Evolutionary conservation across 208 protist species (phyloP).

Genomic region (Leishmania aethiopica): DNA sequence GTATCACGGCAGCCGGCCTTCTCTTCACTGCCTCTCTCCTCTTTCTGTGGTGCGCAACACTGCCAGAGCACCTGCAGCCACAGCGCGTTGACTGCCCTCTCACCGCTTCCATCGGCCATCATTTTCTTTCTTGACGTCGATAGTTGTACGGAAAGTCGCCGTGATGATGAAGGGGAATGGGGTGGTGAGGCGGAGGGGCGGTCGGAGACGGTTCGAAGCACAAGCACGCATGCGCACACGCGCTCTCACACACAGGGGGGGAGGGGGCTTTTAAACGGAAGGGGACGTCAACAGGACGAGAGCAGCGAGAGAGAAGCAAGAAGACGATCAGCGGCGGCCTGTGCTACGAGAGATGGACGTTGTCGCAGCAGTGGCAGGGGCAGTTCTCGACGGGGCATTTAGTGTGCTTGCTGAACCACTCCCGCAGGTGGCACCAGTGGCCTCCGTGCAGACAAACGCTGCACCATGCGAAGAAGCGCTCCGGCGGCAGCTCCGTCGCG

Average conservation of each 20-base stretch:
- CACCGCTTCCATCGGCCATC: not conserved
- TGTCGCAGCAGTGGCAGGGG: constrained; percentile 66
- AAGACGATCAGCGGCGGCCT: not conserved
- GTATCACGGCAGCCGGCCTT: not conserved
- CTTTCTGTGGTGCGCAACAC: not conserved
- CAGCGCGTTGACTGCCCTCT: not conserved
- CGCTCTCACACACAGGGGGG: not conserved
- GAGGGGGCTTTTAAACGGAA: not conserved
- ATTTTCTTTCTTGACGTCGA: not conserved
- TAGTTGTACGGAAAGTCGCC: not conserved
- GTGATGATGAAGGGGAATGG: not conserved
- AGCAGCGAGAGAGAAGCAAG: not conserved
- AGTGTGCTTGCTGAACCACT: constrained; percentile 87
- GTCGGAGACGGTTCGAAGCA: not conserved
- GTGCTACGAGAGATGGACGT: constrained; percentile 4
- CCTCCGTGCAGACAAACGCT: constrained; percentile 88
- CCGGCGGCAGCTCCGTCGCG: constrained; percentile 45
- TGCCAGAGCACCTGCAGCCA: not conserved
- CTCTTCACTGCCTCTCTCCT: not conserved
- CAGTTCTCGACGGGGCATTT: constrained; percentile 89
- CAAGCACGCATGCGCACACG: not conserved
- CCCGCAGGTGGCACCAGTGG: constrained; percentile 75
- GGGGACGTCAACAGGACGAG: not conserved
- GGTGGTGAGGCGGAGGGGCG: not conserved
- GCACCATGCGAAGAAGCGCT: constrained; percentile 84